Evolutionary conservation across 345 rosid genomes (phyloP), one percentile per base, ranked within the genome.

Genomic region (Bretschneidera sinensis): DNA sequence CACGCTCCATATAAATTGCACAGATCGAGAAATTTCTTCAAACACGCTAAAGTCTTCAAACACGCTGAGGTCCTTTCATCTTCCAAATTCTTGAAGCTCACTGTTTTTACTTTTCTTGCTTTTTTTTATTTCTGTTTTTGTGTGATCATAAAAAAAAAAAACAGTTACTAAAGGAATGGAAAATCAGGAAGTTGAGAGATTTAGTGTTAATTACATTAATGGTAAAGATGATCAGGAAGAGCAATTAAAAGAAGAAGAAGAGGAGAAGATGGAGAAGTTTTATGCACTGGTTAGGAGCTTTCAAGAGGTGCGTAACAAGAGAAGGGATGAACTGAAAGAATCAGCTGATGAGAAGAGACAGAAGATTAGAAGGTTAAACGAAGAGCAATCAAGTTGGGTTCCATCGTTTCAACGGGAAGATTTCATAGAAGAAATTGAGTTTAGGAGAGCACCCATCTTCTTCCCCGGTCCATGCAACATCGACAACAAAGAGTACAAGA

Each of bases 401-500:
- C 81, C 81, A 6, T 51, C 39, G 18, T 77, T 77, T 35, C 65
- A 65, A 14, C 61, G 67, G 76, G 64, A 68, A 53, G 76, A 71
- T 64, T 76, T 76, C 28, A 48, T 52, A 4, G 33, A 71, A 43
- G 70, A 67, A 11, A 55, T 60, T 17, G 60, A 71, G 22, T 71
- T 65, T 19, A 18, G 25, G 23, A 70, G 17, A 24, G 51, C 60
- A 21, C 69, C 68, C 5, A 1, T 50, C 11, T 11, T 64, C 33
- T 58, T 66, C 18, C 60, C 69, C 0, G n/a, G 23, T 24, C 62
- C 78, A 1, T 24, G 62, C 35, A 59, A 65, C 34, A 43, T 28
- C 33, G 8, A 28, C 8, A 8, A 28, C 5, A 28, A 39, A 39
- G 16, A 31, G 15, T 4, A 39, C 45, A 39, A 23, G 25, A 61